Conservation (phyloP, 805 yeast genomes). For the Metschnikowia picachoensis region DNA sequence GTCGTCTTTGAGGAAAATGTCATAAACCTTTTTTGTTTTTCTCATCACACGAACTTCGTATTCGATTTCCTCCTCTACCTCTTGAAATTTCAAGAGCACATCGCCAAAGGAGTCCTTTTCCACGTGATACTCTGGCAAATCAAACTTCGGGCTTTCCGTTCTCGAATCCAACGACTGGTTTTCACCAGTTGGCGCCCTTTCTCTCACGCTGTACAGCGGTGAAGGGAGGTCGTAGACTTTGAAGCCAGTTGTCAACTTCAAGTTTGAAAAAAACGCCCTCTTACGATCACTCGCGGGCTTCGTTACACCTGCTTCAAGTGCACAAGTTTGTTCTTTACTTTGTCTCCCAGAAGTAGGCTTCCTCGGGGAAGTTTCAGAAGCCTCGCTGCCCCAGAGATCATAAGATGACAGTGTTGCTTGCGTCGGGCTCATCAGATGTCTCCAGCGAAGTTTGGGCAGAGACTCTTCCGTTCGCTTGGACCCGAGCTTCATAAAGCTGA, state of each 20-base stretch:
- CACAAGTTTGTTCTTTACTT: too few relatives aligned
- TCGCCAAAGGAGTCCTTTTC: slow-evolving; percentile 16
- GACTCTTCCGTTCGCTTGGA: slow-evolving; percentile 3
- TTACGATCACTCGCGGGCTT: slow-evolving; percentile 1
- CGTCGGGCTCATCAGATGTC: slow-evolving; percentile 4
- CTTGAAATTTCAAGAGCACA: slow-evolving; percentile 15
- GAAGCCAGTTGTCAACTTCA: slow-evolving; percentile 10
- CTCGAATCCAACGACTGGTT: background rate
- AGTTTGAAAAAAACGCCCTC: slow-evolving; percentile 6
- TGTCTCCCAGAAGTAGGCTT: too few relatives aligned
- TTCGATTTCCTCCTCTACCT: slow-evolving; percentile 18
- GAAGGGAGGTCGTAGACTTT: slow-evolving; percentile 10
- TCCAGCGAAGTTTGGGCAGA: slow-evolving; percentile 3
- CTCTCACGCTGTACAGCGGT: slow-evolving; percentile 13
- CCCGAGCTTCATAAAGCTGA: slow-evolving; percentile 8
- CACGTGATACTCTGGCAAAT: slow-evolving; percentile 15
- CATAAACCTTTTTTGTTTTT: slow-evolving; percentile 12
- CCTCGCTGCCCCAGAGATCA: background rate
- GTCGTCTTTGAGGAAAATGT: slow-evolving; percentile 37
- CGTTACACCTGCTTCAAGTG: too few relatives aligned
- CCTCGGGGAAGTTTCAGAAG: too few relatives aligned
- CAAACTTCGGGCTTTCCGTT: slow-evolving; percentile 4
- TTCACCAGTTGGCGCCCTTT: slow-evolving; percentile 2
- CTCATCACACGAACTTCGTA: slow-evolving; percentile 10
- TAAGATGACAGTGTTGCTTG: background rate